phyloP scores from a whole-genome alignment of 2,329 filamentous ascomycete genomes.

The Dothiorella sarmentorum region DNA sequence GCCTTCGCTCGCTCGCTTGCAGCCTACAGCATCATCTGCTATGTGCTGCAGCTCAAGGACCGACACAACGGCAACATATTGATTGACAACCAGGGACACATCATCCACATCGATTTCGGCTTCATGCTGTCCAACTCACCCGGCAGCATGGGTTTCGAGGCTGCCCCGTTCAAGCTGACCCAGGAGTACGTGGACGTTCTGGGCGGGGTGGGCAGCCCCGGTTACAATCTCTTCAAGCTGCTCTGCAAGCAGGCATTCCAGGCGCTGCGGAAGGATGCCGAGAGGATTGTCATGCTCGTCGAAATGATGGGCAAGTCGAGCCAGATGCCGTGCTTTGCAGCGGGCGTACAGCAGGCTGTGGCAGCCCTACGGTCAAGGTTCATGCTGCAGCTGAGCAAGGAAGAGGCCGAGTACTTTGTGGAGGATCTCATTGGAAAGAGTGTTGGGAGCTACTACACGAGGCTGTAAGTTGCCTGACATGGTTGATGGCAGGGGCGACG shows the following conservation, averaged over 20 bases:
- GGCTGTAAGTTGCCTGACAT: constrained; percentile 58
- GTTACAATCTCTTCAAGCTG: constrained; percentile 72
- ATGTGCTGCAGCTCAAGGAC: constrained; percentile 80
- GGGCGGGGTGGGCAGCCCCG: constrained; percentile 66
- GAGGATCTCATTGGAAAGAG: constrained; percentile 80
- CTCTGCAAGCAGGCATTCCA: constrained; percentile 83
- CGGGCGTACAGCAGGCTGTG: constrained; percentile 68
- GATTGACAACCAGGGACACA: constrained; percentile 80
- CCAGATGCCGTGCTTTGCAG: constrained; percentile 80
- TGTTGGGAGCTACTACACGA: constrained; percentile 81
- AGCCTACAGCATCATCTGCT: constrained; percentile 81
- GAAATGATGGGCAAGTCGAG: constrained; percentile 80
- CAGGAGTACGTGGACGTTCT: constrained; percentile 83
- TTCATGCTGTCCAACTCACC: constrained; percentile 88
- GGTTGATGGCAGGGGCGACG: not conserved
- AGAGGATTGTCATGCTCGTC: constrained; percentile 77
- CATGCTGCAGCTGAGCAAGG: constrained; percentile 76
- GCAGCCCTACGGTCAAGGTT: constrained; percentile 69
- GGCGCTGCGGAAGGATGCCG: constrained; percentile 72
- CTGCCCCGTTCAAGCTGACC: constrained; percentile 81
- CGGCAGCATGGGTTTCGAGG: constrained; percentile 79
- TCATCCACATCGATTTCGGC: constrained; percentile 85
- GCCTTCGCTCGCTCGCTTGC: constrained; percentile 79
- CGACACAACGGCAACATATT: constrained; percentile 84
- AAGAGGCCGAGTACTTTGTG: constrained; percentile 77